These are phyloP conservation scores for Colletotrichum tofieldiae DNA, from an alignment of 2,329 filamentous ascomycete genomes.

Conservation along the genomic window DNA sequence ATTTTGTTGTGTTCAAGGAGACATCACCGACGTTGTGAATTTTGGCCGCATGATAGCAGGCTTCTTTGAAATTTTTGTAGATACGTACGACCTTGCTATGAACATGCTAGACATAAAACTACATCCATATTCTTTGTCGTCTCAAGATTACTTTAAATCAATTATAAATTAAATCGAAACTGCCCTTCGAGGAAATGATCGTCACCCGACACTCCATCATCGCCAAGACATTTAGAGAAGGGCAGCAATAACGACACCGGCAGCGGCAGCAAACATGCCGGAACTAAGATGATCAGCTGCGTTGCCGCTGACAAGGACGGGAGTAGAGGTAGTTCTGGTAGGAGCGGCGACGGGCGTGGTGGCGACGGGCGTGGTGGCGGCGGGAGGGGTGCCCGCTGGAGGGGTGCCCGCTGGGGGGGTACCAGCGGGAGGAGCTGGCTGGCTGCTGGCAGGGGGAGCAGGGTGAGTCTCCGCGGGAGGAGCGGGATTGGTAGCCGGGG, in stretches of 20 bases:
- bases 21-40: background rate
- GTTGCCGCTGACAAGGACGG: conserved; percentile 21
- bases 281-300: conserved; percentile 31
- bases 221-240: conserved; percentile 21
- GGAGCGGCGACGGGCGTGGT: conserved; percentile 1
- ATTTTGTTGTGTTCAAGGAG: background rate
- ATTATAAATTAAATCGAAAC: background rate
- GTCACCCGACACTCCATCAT: background rate
- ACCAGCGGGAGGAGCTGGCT: background rate
- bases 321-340: conserved; percentile 1
- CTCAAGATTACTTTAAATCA: background rate
- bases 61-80: background rate
- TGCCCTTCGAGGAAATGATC: too few relatives aligned
- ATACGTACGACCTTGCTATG: background rate
- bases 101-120: background rate
- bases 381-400: background rate
- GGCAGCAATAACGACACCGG: conserved; percentile 33
- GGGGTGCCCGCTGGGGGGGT: background rate
- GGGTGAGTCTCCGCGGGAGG: background rate
- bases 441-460: conserved; percentile 1
- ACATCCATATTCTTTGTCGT: background rate
- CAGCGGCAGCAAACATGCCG: conserved; percentile 33
- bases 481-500: background rate
- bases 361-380: background rate
- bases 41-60: background rate